Conservation (phyloP, 495 filamentous ascomycete species). For the Penicillium antarcticum region DNA sequence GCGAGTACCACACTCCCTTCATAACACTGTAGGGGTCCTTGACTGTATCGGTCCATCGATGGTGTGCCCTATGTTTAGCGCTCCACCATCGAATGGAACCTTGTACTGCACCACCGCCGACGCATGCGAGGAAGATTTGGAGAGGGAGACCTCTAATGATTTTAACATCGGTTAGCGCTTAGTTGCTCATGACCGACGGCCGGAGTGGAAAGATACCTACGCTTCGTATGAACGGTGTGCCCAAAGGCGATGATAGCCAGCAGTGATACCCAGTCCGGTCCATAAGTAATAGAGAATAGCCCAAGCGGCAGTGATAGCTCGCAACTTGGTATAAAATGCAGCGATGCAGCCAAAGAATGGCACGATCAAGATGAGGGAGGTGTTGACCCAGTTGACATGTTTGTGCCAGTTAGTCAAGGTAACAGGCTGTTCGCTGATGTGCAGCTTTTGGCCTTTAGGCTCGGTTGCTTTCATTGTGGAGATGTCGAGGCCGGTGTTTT, state of each 20-base stretch:
- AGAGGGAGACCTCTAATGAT: constrained; percentile 67
- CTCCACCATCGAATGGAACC: constrained; percentile 94
- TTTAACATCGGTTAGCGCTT: neutral
- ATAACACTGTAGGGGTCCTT: constrained; percentile 94
- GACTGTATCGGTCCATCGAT: constrained; percentile 91
- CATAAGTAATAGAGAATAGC: constrained; percentile 81
- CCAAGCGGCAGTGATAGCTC: constrained; percentile 66
- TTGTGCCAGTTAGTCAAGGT: constrained; percentile 82
- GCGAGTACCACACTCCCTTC: constrained; percentile 88
- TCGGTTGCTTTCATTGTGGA: constrained; percentile 3
- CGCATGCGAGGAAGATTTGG: constrained; percentile 79
- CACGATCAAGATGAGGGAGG: constrained; percentile 73
- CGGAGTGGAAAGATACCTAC: constrained; percentile 1
- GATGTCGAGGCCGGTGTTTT: too few species aligned
- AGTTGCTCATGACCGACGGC: neutral
- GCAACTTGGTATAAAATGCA: constrained; percentile 69
- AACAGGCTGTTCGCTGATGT: constrained; percentile 56
- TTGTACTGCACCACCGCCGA: constrained; percentile 85
- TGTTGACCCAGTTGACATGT: constrained; percentile 89
- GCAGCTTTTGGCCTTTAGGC: constrained; percentile 21
- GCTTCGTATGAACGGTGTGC: constrained; percentile 73
- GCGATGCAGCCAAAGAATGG: constrained; percentile 68
- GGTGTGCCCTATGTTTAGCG: constrained; percentile 84
- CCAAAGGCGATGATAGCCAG: constrained; percentile 72
- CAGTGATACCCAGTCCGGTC: constrained; percentile 80